A percentile compares a stretch with the other conserved stretches of the same genome.
Evolutionary conservation across 768 basidiomycete genomes (phyloP).

Genomic region (Xerocomellus dryophilus): DNA sequence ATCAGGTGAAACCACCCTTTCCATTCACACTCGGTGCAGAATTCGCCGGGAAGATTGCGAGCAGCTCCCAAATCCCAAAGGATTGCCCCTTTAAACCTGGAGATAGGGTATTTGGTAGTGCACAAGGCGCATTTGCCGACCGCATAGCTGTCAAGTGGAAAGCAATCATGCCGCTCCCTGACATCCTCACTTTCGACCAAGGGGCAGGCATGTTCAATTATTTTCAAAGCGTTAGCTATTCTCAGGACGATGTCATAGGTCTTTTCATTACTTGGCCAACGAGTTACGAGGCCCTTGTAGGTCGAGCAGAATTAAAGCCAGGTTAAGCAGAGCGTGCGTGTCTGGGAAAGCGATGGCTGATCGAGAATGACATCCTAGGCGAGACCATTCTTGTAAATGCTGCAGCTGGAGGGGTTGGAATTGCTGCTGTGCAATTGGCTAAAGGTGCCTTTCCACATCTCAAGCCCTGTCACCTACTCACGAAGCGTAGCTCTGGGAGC

Average conservation of each 20-base stretch:
- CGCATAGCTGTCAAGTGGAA: slow-evolving; percentile 55
- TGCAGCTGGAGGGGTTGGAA: slow-evolving; percentile 94
- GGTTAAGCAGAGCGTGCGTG: slow-evolving; percentile 41
- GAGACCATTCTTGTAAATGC: slow-evolving; percentile 94
- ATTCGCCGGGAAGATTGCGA: slow-evolving; percentile 76
- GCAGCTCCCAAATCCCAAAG: slow-evolving; percentile 69
- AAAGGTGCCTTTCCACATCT: slow-evolving; percentile 55
- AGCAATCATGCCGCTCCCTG: slow-evolving; percentile 63
- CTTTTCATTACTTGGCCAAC: slow-evolving; percentile 90
- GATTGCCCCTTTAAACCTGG: slow-evolving; percentile 79
- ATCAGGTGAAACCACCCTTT: slow-evolving; percentile 78
- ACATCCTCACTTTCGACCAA: slow-evolving; percentile 75
- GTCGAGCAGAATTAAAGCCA: slow-evolving; percentile 73
- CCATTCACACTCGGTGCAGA: slow-evolving; percentile 86
- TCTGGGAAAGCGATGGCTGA: slow-evolving; percentile 7
- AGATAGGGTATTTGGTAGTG: slow-evolving; percentile 83
- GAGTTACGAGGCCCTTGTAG: slow-evolving; percentile 87
- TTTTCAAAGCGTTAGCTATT: not conserved
- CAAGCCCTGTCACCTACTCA: not conserved
- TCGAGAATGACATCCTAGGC: slow-evolving; percentile 38
- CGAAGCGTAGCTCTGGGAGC: slow-evolving; percentile 69
- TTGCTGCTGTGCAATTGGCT: slow-evolving; percentile 88
- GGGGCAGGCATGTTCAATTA: slow-evolving; percentile 61
- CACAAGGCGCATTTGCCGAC: slow-evolving; percentile 80
- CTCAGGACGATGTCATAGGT: slow-evolving; percentile 40